Conservation (phyloP, 2,329 filamentous ascomycete genomes). For the Rutstroemia sp. region DNA sequence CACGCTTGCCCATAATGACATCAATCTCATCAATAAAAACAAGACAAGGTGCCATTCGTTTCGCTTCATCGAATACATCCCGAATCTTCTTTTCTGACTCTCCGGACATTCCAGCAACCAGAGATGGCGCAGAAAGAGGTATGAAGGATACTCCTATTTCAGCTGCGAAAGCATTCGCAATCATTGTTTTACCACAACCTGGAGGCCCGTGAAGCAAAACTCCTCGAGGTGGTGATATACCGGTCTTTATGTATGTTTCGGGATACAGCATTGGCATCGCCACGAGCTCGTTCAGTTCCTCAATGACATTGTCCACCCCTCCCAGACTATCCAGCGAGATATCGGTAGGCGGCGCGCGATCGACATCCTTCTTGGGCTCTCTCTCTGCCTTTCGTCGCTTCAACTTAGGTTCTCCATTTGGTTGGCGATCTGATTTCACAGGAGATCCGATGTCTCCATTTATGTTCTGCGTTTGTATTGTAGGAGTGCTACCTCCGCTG, state of each 20-base stretch:
- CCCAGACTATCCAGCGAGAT: slow-evolving; percentile 66
- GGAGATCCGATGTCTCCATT: slow-evolving; percentile 19
- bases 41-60: slow-evolving; percentile 76
- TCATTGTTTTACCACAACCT: slow-evolving; percentile 80
- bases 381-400: slow-evolving; percentile 55
- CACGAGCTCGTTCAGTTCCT: slow-evolving; percentile 62
- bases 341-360: slow-evolving; percentile 58
- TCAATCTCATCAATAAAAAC: slow-evolving; percentile 93
- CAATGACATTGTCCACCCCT: slow-evolving; percentile 65
- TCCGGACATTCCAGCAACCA: slow-evolving; percentile 81
- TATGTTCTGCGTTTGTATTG: slow-evolving; percentile 17
- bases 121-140: slow-evolving; percentile 70
- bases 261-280: slow-evolving; percentile 65
- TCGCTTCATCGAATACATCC: slow-evolving; percentile 82
- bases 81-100: slow-evolving; percentile 83
- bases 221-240: slow-evolving; percentile 63
- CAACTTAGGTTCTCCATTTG: slow-evolving; percentile 57
- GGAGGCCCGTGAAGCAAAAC: slow-evolving; percentile 77
- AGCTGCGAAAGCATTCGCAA: slow-evolving; percentile 72
- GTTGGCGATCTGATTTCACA: slow-evolving; percentile 41
- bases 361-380: slow-evolving; percentile 42
- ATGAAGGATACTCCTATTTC: slow-evolving; percentile 72
- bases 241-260: slow-evolving; percentile 55
- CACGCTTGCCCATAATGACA: slow-evolving; percentile 78
- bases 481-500: slow-evolving; percentile 15